phyloP scores from a whole-genome alignment of 805 yeast species.

The Candida maesae region DNA sequence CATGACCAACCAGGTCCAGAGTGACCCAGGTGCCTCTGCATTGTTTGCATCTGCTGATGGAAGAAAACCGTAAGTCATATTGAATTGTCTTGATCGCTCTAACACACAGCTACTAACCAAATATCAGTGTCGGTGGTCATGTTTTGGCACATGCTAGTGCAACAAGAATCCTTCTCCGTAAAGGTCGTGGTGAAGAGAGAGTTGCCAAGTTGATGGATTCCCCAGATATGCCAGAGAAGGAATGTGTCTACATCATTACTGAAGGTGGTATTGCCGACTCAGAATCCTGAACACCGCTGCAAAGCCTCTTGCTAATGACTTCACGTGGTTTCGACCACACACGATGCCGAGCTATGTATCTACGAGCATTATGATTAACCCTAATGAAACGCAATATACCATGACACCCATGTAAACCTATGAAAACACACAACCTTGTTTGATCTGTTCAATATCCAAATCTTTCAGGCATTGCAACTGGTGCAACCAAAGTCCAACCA shows the following conservation, averaged over 20 bases:
- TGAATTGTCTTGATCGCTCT: too few species aligned
- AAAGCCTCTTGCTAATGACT: too few species aligned
- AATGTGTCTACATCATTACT: slow-evolving; percentile 68
- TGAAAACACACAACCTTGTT: too few species aligned
- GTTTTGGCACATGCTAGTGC: slow-evolving; percentile 80
- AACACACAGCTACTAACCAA: slow-evolving; percentile 10
- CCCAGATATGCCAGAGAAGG: slow-evolving; percentile 79
- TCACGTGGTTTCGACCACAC: too few species aligned
- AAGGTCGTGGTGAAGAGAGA: slow-evolving; percentile 77
- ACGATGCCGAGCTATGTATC: too few species aligned
- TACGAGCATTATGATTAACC: too few species aligned
- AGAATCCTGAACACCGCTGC: slow-evolving; percentile 22
- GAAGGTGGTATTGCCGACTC: slow-evolving; percentile 65
- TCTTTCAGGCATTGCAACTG: slow-evolving; percentile 85
- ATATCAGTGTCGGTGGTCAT: slow-evolving; percentile 61
- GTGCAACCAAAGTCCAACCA: slow-evolving; percentile 90
- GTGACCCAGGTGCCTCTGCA: slow-evolving; percentile 81
- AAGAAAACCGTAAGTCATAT: slow-evolving; percentile 52
- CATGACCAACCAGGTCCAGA: slow-evolving; percentile 74
- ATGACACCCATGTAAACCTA: too few species aligned
- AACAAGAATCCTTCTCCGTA: slow-evolving; percentile 64
- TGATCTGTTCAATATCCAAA: slow-evolving; percentile 40
- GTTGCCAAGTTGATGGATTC: slow-evolving; percentile 78
- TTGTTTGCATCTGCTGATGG: slow-evolving; percentile 80
- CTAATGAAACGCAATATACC: too few species aligned